Evolutionary conservation across 306 rosid genomes (phyloP).

Genomic region (Vigna nakashimae): DNA sequence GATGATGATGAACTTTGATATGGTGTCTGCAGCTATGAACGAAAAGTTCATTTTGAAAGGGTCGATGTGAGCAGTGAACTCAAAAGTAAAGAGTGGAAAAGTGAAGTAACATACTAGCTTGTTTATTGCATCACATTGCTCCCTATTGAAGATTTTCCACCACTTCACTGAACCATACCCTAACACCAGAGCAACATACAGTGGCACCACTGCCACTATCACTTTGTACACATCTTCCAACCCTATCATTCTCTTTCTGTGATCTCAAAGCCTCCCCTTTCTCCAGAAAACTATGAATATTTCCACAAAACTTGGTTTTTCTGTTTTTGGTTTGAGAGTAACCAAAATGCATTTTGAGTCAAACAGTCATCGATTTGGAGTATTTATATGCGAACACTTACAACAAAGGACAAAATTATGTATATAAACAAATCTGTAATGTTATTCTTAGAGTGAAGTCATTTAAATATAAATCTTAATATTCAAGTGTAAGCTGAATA

Average conservation of each 20-base stretch:
- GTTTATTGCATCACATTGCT: slow-evolving; percentile 87
- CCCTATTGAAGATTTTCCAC: slow-evolving; percentile 81
- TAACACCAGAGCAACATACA: slow-evolving; percentile 74
- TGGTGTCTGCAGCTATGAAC: slow-evolving; percentile 72
- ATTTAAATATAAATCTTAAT: background rate
- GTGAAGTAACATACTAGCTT: slow-evolving; percentile 87
- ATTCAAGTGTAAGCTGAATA: background rate
- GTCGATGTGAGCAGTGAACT: slow-evolving; percentile 79
- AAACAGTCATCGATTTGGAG: background rate
- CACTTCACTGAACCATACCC: slow-evolving; percentile 92
- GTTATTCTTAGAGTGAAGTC: background rate
- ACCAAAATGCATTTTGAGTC: slow-evolving; percentile 29
- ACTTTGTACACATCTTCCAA: slow-evolving; percentile 90
- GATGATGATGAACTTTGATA: slow-evolving; percentile 75
- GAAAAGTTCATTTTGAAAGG: slow-evolving; percentile 76
- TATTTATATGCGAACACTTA: slow-evolving; percentile 42
- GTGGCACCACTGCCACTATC: slow-evolving; percentile 76
- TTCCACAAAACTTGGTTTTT: background rate
- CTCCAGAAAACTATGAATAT: background rate
- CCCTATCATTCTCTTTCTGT: slow-evolving; percentile 64
- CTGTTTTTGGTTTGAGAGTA: background rate
- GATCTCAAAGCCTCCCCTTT: background rate
- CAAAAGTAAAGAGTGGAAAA: slow-evolving; percentile 84
- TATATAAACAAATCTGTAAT: slow-evolving; percentile 11
- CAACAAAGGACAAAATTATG: slow-evolving; percentile 26